Conservation (phyloP, 2,329 filamentous ascomycete genomes). For the Xylaria hypoxylon region DNA sequence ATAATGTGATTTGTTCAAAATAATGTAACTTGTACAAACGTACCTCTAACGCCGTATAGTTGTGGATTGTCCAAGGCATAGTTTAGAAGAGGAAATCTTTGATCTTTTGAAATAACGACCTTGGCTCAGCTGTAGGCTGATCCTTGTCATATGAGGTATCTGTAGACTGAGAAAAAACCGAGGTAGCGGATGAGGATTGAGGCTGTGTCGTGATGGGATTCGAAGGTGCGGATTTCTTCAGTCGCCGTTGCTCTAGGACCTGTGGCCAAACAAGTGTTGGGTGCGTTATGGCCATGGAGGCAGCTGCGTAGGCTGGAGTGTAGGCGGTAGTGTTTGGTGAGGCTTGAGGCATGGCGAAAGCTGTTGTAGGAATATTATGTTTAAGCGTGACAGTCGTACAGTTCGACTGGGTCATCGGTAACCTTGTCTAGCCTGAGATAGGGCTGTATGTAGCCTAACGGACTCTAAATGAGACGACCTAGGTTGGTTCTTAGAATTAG, state of each 20-base stretch:
- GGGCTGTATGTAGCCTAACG: no score
- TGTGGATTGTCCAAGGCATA: not conserved
- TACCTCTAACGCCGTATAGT: not conserved
- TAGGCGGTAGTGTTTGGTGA: slow-evolving; percentile 9
- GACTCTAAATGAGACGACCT: no score
- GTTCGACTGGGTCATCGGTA: not conserved
- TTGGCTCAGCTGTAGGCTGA: not conserved
- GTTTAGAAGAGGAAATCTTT: slow-evolving; percentile 1
- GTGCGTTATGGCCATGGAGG: slow-evolving; percentile 43
- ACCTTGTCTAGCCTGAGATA: not conserved
- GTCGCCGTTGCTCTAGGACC: slow-evolving; percentile 41
- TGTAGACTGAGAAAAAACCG: slow-evolving; percentile 42
- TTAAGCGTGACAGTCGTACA: not conserved
- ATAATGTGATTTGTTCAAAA: no score
- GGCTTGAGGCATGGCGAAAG: slow-evolving; percentile 18
- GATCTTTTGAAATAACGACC: slow-evolving; percentile 14
- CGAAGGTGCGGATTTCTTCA: not conserved
- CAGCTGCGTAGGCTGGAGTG: slow-evolving; percentile 37
- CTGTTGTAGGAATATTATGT: not conserved
- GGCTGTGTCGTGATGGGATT: slow-evolving; percentile 5
- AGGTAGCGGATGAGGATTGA: slow-evolving; percentile 36
- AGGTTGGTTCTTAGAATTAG: no score
- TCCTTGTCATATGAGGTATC: slow-evolving; percentile 44
- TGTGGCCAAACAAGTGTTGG: slow-evolving; percentile 43
- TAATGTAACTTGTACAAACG: no score